Conservation (phyloP, 768 basidiomycete species). For the Tricholoma matsutake region DNA sequence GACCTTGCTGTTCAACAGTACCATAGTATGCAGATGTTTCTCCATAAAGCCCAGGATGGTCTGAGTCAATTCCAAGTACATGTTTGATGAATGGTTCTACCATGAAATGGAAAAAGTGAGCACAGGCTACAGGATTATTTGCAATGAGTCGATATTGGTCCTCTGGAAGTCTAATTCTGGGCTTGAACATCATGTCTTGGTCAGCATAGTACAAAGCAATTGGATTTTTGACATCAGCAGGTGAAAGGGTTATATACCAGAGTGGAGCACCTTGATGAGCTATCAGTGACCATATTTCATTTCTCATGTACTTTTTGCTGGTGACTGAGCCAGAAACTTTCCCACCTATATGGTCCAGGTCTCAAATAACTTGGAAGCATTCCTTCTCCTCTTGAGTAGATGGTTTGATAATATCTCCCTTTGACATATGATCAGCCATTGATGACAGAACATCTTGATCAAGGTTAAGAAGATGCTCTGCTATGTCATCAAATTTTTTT, state of each 20-base stretch:
- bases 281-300: conserved; percentile 31
- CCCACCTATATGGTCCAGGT: conserved; percentile 34
- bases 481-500: conserved; percentile 24
- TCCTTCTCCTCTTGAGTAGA: conserved; percentile 28
- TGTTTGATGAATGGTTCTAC: conserved; percentile 1
- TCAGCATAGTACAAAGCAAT: conserved; percentile 32
- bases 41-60: conserved; percentile 27
- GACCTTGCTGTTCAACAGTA: conserved; percentile 34
- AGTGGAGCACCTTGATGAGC: conserved; percentile 22
- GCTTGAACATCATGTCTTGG: conserved; percentile 18
- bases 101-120: conserved; percentile 4
- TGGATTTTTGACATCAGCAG: conserved; percentile 27
- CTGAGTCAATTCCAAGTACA: conserved; percentile 16
- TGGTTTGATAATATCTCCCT: conserved; percentile 22
- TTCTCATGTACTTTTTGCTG: conserved; percentile 25
- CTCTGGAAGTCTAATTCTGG: conserved; percentile 7
- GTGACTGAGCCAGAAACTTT: conserved; percentile 27
- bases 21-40: conserved; percentile 27
- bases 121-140: conserved; percentile 1
- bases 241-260: conserved; percentile 35
- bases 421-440: conserved; percentile 18
- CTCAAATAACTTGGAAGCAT: conserved; percentile 31
- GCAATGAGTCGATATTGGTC: conserved; percentile 1
- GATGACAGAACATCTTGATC: conserved; percentile 18
- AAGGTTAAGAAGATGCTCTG: conserved; percentile 17